A percentile compares a stretch with the other conserved stretches of the same genome.
These are phyloP conservation scores for Eudorina sp. DNA, from an alignment of 139 green algal genomes.

Conservation along the genomic window DNA sequence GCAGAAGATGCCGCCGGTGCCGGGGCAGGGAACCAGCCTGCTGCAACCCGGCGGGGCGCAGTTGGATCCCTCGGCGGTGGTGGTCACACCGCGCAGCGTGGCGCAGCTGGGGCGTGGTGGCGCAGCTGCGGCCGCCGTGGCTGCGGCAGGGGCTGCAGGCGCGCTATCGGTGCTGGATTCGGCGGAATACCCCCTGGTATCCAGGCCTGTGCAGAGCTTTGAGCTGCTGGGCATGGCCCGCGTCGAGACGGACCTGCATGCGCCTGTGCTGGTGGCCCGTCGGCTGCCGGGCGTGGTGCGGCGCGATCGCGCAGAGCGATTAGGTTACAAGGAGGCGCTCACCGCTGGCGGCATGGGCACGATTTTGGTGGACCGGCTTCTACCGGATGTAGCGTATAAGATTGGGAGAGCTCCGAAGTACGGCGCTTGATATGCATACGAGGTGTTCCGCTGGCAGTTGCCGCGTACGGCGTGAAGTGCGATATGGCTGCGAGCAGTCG, in stretches of 20 bases:
- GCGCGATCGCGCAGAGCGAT: constrained; percentile 55
- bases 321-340: constrained; percentile 57
- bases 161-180: neutral
- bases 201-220: constrained; percentile 71
- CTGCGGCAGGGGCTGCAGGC: neutral
- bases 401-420: constrained; percentile 80
- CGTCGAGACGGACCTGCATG: constrained; percentile 28
- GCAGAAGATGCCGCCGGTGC: neutral
- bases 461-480: too few species aligned
- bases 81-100: constrained; percentile 7
- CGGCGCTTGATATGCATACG: constrained; percentile 80
- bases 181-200: constrained; percentile 15
- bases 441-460: too few species aligned
- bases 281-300: constrained; percentile 73
- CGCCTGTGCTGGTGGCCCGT: constrained; percentile 64
- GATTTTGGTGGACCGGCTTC: constrained; percentile 71
- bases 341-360: constrained; percentile 50
- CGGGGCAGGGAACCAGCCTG: neutral
- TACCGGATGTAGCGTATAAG: constrained; percentile 84
- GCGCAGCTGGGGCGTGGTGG: neutral
- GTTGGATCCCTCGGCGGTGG: neutral
- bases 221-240: constrained; percentile 55
- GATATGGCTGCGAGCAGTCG: too few species aligned
- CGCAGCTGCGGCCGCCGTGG: neutral
- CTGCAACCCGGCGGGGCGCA: constrained; percentile 12